Base-by-base conservation (phyloP, 2,329 filamentous ascomycete species). In the Lachnellula cervina region DNA sequence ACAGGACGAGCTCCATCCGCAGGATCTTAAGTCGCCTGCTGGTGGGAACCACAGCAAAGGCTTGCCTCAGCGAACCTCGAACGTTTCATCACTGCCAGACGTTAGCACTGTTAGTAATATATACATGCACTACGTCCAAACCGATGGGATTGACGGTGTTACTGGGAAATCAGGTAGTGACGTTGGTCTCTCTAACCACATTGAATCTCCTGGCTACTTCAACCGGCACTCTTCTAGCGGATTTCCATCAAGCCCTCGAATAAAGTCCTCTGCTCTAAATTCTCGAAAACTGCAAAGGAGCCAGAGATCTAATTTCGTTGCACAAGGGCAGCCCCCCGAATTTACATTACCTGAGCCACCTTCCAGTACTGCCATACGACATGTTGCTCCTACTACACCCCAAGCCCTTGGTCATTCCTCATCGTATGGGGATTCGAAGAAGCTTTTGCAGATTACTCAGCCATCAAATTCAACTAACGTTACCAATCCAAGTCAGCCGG, bases 61-160 rank as follows among this genome's bases (percentile, higher is more conserved):
- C 21, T n/a, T 47, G 13, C 21, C 44, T 47, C 44, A 25, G 13
- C 44, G 28, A 21, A 28, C 16, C 14, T 47, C 44, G 23, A 47
- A 16, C 14, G 44, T 25, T 11, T 50, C 47, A n/a, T 49, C 57
- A 32, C 35, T 57, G 28, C 61, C 35, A 23, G 62, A 65, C 34
- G 59, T 62, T 35, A 68, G 66, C 32, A 69, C 67, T 4, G 56
- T 69, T 43, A 64, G 62, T 5, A 66, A 68, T 16, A 66, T 68
- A 4, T 63, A 64, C 49, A 56, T 50, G n/a, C 60, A 64, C 11
- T 68, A 68, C 40, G 44, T 60, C 32, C 54, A 42, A 17, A 56
- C 43, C 11, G 56, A 57, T 17, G 54, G 51, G 11, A 19, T 45
- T 21, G 32, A 51, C 11, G 50, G 52, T 37, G 19, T 40, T 11